phyloP scores from a whole-genome alignment of 78 protist species.

The Dictyostelium firmibasis region DNA sequence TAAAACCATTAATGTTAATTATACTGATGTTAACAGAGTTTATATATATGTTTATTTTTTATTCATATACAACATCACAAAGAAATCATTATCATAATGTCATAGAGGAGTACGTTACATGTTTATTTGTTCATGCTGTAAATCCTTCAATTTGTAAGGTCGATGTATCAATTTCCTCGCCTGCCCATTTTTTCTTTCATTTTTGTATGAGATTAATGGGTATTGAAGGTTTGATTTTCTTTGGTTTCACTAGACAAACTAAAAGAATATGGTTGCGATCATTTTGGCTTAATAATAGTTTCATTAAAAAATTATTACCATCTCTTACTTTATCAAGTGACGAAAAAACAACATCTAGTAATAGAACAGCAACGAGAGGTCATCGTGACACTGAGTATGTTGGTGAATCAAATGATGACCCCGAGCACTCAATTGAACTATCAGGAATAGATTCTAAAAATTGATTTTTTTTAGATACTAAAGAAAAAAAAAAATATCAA shows the following conservation, averaged over 20 bases:
- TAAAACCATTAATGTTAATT: not conserved
- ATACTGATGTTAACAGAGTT: not conserved
- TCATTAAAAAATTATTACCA: not conserved
- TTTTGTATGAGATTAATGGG: slow-evolving; percentile 13
- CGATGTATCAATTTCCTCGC: not conserved
- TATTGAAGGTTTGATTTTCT: slow-evolving; percentile 23
- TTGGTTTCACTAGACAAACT: slow-evolving; percentile 2
- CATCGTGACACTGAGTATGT: no score
- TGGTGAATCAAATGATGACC: not conserved
- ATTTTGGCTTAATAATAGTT: not conserved
- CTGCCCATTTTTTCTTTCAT: not conserved
- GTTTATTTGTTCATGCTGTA: not conserved
- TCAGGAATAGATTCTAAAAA: not conserved
- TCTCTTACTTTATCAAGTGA: not conserved
- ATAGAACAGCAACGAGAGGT: not conserved
- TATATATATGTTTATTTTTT: slow-evolving; percentile 11
- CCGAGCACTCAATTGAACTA: not conserved
- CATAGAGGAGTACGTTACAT: not conserved
- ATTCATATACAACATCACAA: not conserved
- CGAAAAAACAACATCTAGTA: not conserved
- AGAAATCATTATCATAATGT: not conserved
- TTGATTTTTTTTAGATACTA: no score
- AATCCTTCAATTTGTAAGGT: not conserved
- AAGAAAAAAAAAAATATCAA: not conserved
- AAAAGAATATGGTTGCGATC: slow-evolving; percentile 29